Conservation (phyloP, 2,329 filamentous ascomycete species). For the Mycosphaerella arachidis region DNA sequence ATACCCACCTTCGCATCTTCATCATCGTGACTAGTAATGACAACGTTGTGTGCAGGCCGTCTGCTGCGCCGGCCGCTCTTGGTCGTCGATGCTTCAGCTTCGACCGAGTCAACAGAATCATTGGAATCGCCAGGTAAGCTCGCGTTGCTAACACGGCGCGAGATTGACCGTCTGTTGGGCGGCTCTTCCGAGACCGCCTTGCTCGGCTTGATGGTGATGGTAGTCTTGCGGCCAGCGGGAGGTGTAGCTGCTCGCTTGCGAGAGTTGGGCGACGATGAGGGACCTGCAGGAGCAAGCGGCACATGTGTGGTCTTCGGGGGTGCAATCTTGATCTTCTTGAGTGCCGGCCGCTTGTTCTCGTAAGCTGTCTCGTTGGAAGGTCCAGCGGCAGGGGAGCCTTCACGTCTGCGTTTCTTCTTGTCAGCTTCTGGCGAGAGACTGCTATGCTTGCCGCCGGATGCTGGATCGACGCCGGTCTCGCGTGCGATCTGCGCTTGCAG, state of each 20-base stretch:
- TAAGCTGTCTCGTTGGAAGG: conserved; percentile 12
- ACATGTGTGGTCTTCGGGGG: conserved; percentile 27
- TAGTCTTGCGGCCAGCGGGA: conserved; percentile 30
- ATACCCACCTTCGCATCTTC: conserved; percentile 63
- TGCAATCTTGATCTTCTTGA: conserved; percentile 35
- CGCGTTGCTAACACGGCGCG: conserved; percentile 45
- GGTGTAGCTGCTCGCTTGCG: conserved; percentile 28
- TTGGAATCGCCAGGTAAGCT: conserved; percentile 35
- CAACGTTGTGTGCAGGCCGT: conserved; percentile 65
- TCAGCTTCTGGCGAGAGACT: conserved; percentile 17
- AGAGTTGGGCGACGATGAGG: conserved; percentile 29
- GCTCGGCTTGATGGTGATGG: conserved; percentile 38
- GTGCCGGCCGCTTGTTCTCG: conserved; percentile 20
- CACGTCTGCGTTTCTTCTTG: conserved; percentile 51
- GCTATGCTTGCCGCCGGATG: conserved; percentile 5
- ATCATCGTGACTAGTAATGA: conserved; percentile 50
- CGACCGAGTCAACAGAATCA: conserved; percentile 16
- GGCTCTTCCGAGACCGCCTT: conserved; percentile 49
- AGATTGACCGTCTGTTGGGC: conserved; percentile 36
- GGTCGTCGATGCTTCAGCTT: conserved; percentile 14
- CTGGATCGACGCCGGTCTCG: conserved; percentile 28
- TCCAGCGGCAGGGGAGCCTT: conserved; percentile 6
- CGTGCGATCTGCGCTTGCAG: conserved; percentile 31
- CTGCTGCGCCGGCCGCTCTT: conserved; percentile 53
- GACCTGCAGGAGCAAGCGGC: conserved; percentile 42